phyloP scores from a whole-genome alignment of 495 filamentous ascomycete species.

The Aspergillus funiculosus region DNA sequence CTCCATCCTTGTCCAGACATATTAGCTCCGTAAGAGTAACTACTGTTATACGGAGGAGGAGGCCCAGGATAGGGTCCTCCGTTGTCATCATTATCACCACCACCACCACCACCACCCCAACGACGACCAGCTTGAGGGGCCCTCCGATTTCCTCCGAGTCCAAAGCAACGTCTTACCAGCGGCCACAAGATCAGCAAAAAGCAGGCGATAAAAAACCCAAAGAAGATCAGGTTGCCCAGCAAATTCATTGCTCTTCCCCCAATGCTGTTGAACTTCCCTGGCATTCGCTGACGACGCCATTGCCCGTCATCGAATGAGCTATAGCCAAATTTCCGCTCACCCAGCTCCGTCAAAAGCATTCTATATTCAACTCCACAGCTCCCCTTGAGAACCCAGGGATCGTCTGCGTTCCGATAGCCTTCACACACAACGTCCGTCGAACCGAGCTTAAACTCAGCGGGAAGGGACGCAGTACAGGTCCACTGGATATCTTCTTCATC shows the following conservation, averaged over 20 bases:
- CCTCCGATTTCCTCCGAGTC: slow-evolving; percentile 14
- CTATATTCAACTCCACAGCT: slow-evolving; percentile 93
- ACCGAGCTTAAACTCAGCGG: slow-evolving; percentile 80
- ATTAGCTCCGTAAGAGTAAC: slow-evolving; percentile 24
- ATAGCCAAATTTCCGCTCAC: slow-evolving; percentile 62
- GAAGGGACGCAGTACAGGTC: slow-evolving; percentile 77
- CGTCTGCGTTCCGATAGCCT: slow-evolving; percentile 69
- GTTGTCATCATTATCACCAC: slow-evolving; percentile 48
- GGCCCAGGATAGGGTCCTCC: slow-evolving; percentile 48
- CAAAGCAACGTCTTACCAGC: slow-evolving; percentile 21
- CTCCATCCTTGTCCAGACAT: slow-evolving; percentile 54
- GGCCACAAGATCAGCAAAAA: slow-evolving; percentile 29
- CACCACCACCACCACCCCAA: slow-evolving; percentile 44
- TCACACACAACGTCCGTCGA: slow-evolving; percentile 90
- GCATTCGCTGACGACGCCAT: slow-evolving; percentile 1
- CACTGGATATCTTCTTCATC: slow-evolving; percentile 71
- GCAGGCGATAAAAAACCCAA: slow-evolving; percentile 43
- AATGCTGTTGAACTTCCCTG: slow-evolving; percentile 11
- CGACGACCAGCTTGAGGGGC: slow-evolving; percentile 18
- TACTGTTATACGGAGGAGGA: slow-evolving; percentile 52
- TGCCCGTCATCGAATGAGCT: background rate
- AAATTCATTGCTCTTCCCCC: slow-evolving; percentile 14
- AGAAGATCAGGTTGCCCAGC: slow-evolving; percentile 39
- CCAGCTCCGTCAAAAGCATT: slow-evolving; percentile 71
- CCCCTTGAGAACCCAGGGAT: slow-evolving; percentile 79